Percentiles rank a stretch among this genome's conserved stretches.
phyloP scores from a whole-genome alignment of 176 grass and related monocot species.

The Canna indica region DNA sequence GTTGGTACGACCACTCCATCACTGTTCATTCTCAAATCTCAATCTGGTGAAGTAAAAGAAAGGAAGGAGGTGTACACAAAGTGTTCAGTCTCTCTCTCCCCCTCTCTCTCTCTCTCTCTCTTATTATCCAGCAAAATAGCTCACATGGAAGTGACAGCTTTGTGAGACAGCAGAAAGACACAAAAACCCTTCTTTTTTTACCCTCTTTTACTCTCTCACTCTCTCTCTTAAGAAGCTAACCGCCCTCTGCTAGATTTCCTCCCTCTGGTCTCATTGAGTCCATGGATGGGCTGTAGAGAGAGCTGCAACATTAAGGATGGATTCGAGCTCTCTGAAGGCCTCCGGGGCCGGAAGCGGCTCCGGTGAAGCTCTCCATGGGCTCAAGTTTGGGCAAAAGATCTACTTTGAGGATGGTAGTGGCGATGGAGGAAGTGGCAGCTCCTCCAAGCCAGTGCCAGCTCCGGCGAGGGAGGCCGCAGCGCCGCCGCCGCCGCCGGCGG shows the following conservation, averaged over 20 bases:
- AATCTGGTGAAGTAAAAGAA: neutral
- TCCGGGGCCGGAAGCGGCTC: slow-evolving; percentile 15
- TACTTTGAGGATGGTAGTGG: slow-evolving; percentile 63
- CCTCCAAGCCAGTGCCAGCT: neutral
- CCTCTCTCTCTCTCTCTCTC: neutral
- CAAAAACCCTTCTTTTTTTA: neutral
- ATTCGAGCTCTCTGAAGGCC: neutral
- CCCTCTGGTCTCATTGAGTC: neutral
- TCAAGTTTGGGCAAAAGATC: slow-evolving; percentile 88
- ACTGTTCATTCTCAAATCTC: neutral
- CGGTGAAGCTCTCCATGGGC: slow-evolving; percentile 48
- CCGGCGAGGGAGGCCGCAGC: neutral
- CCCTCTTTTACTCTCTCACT: slow-evolving; percentile 1
- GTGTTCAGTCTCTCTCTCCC: slow-evolving; percentile 11
- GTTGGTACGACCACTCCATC: neutral
- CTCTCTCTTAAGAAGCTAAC: neutral
- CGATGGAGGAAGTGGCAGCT: slow-evolving; percentile 7
- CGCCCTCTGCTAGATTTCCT: slow-evolving; percentile 1
- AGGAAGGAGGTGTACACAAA: neutral
- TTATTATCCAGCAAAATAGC: slow-evolving; percentile 7
- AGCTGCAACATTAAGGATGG: slow-evolving; percentile 9
- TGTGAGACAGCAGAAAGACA: neutral
- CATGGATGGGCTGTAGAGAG: slow-evolving; percentile 32
- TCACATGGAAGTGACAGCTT: neutral
- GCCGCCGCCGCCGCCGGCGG: neutral